Evolutionary conservation across 768 basidiomycete species (phyloP).

Genomic region (Amanita pseudoporphyria): DNA sequence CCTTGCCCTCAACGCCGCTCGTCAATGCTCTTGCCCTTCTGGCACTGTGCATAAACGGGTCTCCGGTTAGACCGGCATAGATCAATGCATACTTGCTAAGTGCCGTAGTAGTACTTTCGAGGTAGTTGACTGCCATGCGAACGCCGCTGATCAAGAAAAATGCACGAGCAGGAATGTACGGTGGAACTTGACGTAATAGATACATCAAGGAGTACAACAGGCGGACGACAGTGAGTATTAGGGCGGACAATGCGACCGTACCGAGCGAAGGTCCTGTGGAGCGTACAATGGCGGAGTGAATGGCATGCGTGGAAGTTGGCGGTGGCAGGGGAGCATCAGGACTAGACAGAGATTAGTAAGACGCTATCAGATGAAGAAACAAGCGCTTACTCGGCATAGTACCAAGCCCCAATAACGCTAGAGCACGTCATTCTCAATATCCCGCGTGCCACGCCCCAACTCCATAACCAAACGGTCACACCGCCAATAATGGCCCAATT

Average conservation of each 20-base stretch:
- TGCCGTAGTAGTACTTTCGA: conserved; percentile 41
- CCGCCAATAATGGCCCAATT: conserved; percentile 41
- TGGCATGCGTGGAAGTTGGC: conserved; percentile 57
- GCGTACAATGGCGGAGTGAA: conserved; percentile 70
- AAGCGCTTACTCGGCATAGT: conserved; percentile 49
- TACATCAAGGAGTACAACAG: conserved; percentile 40
- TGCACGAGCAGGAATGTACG: conserved; percentile 38
- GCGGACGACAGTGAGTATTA: conserved; percentile 67
- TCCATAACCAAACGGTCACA: conserved; percentile 57
- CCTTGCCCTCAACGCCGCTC: conserved; percentile 20
- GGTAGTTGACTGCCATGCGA: conserved; percentile 44
- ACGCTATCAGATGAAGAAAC: not conserved
- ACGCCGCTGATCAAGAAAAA: conserved; percentile 33
- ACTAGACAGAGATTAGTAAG: conserved; percentile 13
- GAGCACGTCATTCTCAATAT: conserved; percentile 67
- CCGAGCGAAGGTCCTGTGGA: conserved; percentile 79
- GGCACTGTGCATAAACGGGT: conserved; percentile 51
- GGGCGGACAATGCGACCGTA: conserved; percentile 63
- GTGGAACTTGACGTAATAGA: conserved; percentile 45
- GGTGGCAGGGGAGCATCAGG: conserved; percentile 30
- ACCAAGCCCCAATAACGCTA: conserved; percentile 88
- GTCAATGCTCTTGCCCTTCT: conserved; percentile 39
- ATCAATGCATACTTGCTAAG: conserved; percentile 55
- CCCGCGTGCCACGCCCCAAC: conserved; percentile 76
- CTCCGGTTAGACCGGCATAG: conserved; percentile 70